Conservation (phyloP, 805 yeast species). For the Saitoella complicata region DNA sequence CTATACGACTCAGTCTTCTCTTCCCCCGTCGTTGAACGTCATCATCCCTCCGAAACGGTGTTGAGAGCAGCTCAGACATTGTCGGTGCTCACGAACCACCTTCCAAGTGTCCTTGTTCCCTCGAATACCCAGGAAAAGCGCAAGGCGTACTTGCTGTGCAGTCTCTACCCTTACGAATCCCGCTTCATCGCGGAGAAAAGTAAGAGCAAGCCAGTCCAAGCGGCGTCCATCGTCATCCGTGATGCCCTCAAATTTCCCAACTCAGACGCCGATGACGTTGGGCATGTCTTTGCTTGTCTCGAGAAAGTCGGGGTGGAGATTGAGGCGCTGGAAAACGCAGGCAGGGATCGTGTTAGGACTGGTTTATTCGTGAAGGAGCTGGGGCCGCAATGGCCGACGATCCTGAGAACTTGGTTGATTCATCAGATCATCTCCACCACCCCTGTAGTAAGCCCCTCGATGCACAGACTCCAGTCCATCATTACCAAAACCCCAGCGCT, state of each 20-base stretch:
- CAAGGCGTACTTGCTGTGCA: slow-evolving; percentile 3
- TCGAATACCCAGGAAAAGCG: neutral
- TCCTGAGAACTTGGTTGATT: slow-evolving; percentile 6
- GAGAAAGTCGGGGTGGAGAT: slow-evolving; percentile 19
- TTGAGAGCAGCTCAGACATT: neutral
- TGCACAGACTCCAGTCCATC: slow-evolving; percentile 8
- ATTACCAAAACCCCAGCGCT: slow-evolving; percentile 12
- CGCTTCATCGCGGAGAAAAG: slow-evolving; percentile 19
- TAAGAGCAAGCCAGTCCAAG: slow-evolving; percentile 24
- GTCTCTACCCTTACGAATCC: slow-evolving; percentile 5
- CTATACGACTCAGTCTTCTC: slow-evolving; percentile 8
- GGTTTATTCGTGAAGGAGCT: slow-evolving; percentile 18
- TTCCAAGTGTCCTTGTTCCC: neutral
- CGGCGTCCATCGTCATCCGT: slow-evolving; percentile 36
- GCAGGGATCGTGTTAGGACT: slow-evolving; percentile 19
- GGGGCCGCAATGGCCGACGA: neutral
- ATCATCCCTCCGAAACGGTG: slow-evolving; percentile 7
- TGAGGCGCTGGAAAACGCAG: neutral
- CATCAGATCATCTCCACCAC: slow-evolving; percentile 14
- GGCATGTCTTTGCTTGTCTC: slow-evolving; percentile 27
- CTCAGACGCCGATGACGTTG: slow-evolving; percentile 35
- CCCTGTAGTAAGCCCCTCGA: neutral
- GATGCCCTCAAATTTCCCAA: slow-evolving; percentile 58
- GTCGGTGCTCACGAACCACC: slow-evolving; percentile 4
- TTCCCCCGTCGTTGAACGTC: slow-evolving; percentile 10